Conservation (phyloP, 1,284 basidiomycete genomes). For the Leccinum insolens region DNA sequence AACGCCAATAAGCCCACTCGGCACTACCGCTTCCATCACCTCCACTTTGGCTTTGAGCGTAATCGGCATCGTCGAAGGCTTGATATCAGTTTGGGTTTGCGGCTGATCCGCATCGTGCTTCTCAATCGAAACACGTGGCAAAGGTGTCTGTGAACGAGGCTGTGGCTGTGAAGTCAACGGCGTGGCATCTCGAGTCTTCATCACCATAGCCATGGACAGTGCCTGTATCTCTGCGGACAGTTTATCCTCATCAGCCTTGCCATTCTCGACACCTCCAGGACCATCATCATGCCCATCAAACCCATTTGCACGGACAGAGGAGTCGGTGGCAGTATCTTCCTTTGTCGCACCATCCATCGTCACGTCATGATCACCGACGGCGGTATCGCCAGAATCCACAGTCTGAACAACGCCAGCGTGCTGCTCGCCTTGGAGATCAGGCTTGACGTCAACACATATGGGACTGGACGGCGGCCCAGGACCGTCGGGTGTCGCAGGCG, state of each 20-base stretch:
- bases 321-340: background rate
- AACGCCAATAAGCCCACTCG: slow-evolving; percentile 20
- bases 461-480: slow-evolving; percentile 26
- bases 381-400: background rate
- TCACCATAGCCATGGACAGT: background rate
- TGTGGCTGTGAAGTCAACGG: too few relatives aligned
- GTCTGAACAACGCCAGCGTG: background rate
- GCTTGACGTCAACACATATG: slow-evolving; percentile 14
- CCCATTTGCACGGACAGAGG: slow-evolving; percentile 3
- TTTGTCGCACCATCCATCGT: slow-evolving; percentile 11
- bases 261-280: background rate
- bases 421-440: slow-evolving; percentile 16
- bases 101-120: slow-evolving; percentile 10
- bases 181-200: background rate
- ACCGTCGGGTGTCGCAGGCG: slow-evolving; percentile 25
- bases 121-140: slow-evolving; percentile 8
- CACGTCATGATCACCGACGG: slow-evolving; percentile 16
- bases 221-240: background rate
- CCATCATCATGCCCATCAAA: slow-evolving; percentile 1
- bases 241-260: background rate
- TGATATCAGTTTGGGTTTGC: slow-evolving; percentile 9
- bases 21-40: slow-evolving; percentile 29
- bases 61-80: slow-evolving; percentile 1
- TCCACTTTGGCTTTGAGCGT: slow-evolving; percentile 39
- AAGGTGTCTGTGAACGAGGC: too few relatives aligned